phyloP scores from a whole-genome alignment of 1,139 yeast species.

The Kurtzmaniella quercitrusa region DNA sequence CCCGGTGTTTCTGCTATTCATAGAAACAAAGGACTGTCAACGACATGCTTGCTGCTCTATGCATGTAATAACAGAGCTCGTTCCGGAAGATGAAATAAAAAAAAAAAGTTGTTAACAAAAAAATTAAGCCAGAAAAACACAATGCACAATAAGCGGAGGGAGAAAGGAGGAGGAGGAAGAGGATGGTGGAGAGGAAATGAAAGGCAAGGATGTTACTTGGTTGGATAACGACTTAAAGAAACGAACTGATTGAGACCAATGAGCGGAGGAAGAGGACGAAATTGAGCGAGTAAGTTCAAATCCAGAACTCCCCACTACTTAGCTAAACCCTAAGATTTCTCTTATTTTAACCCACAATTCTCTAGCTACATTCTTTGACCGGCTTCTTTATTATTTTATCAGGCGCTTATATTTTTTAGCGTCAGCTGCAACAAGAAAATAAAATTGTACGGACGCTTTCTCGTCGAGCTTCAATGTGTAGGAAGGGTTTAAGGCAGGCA shows the following conservation, averaged over 20 bases:
- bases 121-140: neutral
- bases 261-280: too few species aligned
- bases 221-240: too few species aligned
- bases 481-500: neutral
- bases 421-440: neutral
- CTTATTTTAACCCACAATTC: neutral
- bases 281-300: too few species aligned
- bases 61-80: slow-evolving; percentile 1
- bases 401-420: neutral
- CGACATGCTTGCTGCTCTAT: neutral
- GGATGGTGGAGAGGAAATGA: neutral
- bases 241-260: neutral
- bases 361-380: neutral
- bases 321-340: too few species aligned
- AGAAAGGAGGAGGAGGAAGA: neutral
- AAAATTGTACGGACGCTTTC: neutral
- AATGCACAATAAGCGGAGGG: slow-evolving; percentile 1
- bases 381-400: neutral
- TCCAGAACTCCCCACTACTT: too few species aligned
- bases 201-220: too few species aligned
- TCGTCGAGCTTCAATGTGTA: neutral
- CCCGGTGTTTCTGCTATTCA: neutral
- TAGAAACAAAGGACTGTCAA: neutral
- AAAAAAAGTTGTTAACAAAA: neutral
- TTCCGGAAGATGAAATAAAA: neutral